A percentile compares a stretch with the other conserved stretches of the same genome.
These are phyloP conservation scores for Hygrophoropsis aurantiaca DNA, from an alignment of 768 basidiomycete genomes.

Conservation along the genomic window DNA sequence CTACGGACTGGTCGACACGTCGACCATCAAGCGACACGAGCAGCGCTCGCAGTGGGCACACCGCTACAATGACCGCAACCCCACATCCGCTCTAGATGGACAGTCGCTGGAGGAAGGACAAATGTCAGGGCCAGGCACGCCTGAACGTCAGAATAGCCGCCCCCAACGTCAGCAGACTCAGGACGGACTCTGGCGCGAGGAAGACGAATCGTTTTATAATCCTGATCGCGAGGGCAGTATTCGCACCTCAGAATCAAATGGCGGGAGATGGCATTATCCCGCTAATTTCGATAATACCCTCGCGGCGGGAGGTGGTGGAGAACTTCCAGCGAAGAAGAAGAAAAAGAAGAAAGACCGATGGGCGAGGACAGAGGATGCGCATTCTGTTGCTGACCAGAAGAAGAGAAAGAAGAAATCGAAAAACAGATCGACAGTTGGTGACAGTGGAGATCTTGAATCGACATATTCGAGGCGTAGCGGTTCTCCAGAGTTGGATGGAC, in stretches of 20 bases:
- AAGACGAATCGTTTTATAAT: conserved; percentile 77
- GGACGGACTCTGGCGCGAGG: conserved; percentile 63
- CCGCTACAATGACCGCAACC: conserved; percentile 81
- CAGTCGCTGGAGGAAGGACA: conserved; percentile 83
- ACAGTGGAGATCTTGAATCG: conserved; percentile 25
- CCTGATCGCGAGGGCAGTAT: conserved; percentile 35
- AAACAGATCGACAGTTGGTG: conserved; percentile 43
- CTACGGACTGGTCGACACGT: conserved; percentile 84
- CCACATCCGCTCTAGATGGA: conserved; percentile 66
- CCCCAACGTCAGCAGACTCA: conserved; percentile 12
- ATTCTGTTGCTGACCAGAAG: conserved; percentile 45
- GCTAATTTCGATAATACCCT: conserved; percentile 73
- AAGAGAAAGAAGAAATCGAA: conserved; percentile 69
- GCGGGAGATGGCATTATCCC: conserved; percentile 81
- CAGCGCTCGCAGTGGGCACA: conserved; percentile 84
- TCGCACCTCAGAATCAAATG: conserved; percentile 33
- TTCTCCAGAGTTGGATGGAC: conserved; percentile 47
- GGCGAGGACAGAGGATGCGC: conserved; percentile 86
- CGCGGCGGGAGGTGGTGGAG: conserved; percentile 39
- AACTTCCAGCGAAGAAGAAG: conserved; percentile 51
- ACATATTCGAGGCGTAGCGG: conserved; percentile 32
- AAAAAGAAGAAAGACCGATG: conserved; percentile 86
- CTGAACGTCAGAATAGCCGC: conserved; percentile 7
- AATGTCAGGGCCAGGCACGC: conserved; percentile 35
- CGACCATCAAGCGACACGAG: conserved; percentile 74